Conservation (phyloP, 768 basidiomycete genomes). For the Podaxis sp. region DNA sequence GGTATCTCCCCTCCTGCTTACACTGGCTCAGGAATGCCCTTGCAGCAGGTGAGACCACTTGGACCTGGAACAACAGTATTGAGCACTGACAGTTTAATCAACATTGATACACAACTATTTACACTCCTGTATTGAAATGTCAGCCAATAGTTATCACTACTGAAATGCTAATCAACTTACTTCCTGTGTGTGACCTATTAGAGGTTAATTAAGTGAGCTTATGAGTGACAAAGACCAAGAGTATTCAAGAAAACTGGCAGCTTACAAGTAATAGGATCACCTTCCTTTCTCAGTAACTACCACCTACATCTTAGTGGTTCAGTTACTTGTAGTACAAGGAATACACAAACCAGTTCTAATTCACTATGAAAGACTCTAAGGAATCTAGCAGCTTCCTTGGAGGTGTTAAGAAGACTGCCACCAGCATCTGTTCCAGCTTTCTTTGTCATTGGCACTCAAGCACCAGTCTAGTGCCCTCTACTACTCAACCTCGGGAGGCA, state of each 20-base stretch:
- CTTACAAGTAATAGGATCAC: background rate
- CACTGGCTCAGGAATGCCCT: background rate
- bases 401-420: too few relatives aligned
- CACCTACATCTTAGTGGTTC: too few relatives aligned
- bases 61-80: background rate
- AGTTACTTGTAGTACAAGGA: too few relatives aligned
- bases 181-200: background rate
- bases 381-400: too few relatives aligned
- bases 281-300: too few relatives aligned
- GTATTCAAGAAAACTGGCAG: background rate
- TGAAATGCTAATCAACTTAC: background rate
- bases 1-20: background rate
- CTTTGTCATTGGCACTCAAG: too few relatives aligned
- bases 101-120: background rate
- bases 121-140: background rate
- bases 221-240: background rate
- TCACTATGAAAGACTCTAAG: too few relatives aligned
- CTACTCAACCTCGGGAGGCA: too few relatives aligned
- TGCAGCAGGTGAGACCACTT: background rate
- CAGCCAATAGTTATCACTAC: background rate
- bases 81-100: background rate
- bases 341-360: too few relatives aligned
- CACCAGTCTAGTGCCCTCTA: too few relatives aligned
- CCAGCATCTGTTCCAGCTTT: too few relatives aligned
- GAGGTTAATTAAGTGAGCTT: background rate